These are phyloP conservation scores for Colletotrichum chlorophyti DNA, from an alignment of 2,329 filamentous ascomycete species.

Conservation along the genomic window DNA sequence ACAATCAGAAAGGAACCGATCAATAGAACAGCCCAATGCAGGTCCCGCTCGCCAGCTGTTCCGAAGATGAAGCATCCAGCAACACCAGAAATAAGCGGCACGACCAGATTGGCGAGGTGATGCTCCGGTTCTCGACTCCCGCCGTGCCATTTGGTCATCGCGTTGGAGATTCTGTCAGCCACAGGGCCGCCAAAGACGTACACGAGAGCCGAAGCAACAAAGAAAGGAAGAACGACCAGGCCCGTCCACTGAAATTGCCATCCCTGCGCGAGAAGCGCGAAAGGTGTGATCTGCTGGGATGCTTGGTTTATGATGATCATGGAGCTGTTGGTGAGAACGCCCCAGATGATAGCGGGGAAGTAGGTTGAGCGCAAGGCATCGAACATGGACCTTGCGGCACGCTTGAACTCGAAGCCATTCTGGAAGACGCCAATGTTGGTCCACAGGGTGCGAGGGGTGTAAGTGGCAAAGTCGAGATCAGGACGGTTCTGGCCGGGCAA, in stretches of 20 bases:
- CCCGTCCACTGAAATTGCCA: constrained; percentile 39
- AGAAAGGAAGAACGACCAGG: constrained; percentile 35
- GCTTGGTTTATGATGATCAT: constrained; percentile 39
- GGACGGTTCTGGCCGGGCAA: constrained; percentile 35
- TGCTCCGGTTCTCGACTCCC: constrained; percentile 40
- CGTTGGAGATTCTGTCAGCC: constrained; percentile 37
- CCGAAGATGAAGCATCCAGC: constrained; percentile 41
- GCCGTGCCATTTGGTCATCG: constrained; percentile 35
- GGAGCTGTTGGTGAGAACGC: constrained; percentile 37
- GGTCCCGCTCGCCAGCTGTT: constrained; percentile 33
- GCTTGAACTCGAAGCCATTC: constrained; percentile 34
- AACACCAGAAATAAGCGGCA: constrained; percentile 38
- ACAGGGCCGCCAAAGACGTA: constrained; percentile 37
- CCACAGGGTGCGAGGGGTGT: constrained; percentile 35
- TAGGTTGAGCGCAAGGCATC: constrained; percentile 39
- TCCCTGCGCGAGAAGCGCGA: constrained; percentile 29
- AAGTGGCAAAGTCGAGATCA: constrained; percentile 35
- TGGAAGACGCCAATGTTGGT: constrained; percentile 42
- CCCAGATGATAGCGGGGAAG: constrained; percentile 43
- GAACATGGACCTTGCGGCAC: constrained; percentile 33
- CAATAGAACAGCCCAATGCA: constrained; percentile 37
- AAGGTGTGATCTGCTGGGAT: constrained; percentile 32
- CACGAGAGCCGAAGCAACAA: constrained; percentile 27
- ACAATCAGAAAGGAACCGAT: constrained; percentile 36
- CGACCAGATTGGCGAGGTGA: constrained; percentile 38